These are phyloP conservation scores for Chrysoporthe deuterocubensis DNA, from an alignment of 2,329 filamentous ascomycete species.

Conservation along the genomic window DNA sequence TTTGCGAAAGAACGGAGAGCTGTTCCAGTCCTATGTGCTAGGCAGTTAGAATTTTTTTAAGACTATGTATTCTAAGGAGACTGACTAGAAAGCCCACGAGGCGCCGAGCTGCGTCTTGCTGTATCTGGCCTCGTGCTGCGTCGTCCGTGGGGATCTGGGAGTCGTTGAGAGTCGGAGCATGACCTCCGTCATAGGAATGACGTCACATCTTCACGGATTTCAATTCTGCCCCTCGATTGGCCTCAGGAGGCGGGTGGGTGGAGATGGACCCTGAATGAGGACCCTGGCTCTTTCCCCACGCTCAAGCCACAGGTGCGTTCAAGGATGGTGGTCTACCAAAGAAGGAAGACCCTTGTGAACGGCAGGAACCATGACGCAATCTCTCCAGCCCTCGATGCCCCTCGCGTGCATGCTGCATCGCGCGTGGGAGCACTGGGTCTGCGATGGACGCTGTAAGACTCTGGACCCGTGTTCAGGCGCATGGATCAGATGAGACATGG, in stretches of 20 bases:
- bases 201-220: background rate
- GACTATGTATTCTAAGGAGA: background rate
- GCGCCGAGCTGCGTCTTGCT: background rate
- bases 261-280: constrained; percentile 12
- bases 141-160: background rate
- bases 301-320: constrained; percentile 8
- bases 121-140: background rate
- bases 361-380: constrained; percentile 13
- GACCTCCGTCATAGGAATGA: background rate
- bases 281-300: constrained; percentile 12
- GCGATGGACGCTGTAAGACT: background rate
- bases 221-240: constrained; percentile 1
- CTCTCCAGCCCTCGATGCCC: background rate
- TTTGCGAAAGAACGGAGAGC: too few species aligned
- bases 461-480: background rate
- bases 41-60: background rate
- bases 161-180: background rate
- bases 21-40: background rate
- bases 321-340: constrained; percentile 1
- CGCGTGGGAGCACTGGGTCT: background rate
- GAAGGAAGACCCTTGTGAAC: background rate
- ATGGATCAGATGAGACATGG: background rate
- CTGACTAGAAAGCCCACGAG: background rate
- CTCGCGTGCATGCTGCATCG: background rate
- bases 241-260: background rate